Evolutionary conservation across 148 eudicot species (phyloP).

Genomic region (Polygonum aviculare): DNA sequence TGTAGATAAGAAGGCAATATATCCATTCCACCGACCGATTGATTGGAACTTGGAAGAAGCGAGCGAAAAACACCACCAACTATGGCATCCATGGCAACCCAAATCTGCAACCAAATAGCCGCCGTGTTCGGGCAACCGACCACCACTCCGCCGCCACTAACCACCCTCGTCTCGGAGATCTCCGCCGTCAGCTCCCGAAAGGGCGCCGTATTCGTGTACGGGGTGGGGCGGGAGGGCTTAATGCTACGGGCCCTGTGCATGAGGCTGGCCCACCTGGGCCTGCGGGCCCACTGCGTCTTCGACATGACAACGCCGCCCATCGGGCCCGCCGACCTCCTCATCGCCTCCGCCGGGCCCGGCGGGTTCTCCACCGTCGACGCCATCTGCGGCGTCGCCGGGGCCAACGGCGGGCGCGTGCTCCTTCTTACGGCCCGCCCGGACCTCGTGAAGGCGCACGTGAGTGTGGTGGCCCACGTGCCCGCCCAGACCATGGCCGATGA

Average conservation of each 20-base stretch:
- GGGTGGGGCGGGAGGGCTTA: constrained; percentile 93
- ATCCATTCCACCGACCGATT: background rate
- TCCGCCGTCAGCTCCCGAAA: constrained; percentile 26
- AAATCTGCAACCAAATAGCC: constrained; percentile 67
- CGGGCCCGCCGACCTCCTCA: constrained; percentile 56
- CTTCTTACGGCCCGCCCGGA: constrained; percentile 69
- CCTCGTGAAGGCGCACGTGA: constrained; percentile 41
- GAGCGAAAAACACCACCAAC: background rate
- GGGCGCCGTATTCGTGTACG: constrained; percentile 61
- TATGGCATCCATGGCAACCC: constrained; percentile 39
- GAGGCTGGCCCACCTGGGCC: constrained; percentile 70
- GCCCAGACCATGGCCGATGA: constrained; percentile 95
- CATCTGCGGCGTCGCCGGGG: constrained; percentile 50
- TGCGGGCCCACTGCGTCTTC: constrained; percentile 65
- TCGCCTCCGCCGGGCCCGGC: constrained; percentile 88
- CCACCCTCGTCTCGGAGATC: constrained; percentile 44
- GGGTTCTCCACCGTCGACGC: constrained; percentile 87
- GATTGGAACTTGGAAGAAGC: constrained; percentile 8
- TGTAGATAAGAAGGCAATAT: background rate
- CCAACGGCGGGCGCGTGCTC: constrained; percentile 55
- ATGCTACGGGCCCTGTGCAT: constrained; percentile 80
- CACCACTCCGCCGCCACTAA: constrained; percentile 37
- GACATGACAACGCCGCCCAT: constrained; percentile 94
- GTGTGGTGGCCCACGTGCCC: constrained; percentile 54
- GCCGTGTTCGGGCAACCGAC: constrained; percentile 56